Conservation (phyloP, 2,329 filamentous ascomycete genomes). For the Lachnum nothofagi region DNA sequence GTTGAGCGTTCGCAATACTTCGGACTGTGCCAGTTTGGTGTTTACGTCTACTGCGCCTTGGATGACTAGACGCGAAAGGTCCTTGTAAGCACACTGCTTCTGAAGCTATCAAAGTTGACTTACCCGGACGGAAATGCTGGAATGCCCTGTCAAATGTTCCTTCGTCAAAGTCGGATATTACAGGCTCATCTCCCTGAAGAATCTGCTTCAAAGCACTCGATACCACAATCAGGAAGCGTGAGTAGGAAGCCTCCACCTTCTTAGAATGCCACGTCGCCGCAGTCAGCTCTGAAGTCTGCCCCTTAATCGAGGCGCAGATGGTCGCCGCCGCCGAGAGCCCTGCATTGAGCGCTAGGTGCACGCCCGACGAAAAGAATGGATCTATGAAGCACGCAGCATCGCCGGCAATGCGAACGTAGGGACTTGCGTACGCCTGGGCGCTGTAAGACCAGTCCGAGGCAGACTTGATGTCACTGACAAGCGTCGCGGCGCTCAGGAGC, state of each 20-base stretch:
- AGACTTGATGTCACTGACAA: conserved; percentile 35
- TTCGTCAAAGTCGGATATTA: conserved; percentile 41
- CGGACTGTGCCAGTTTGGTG: conserved; percentile 1
- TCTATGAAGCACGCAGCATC: conserved; percentile 40
- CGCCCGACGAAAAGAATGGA: conserved; percentile 37
- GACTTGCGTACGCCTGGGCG: conserved; percentile 39
- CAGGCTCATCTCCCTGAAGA: conserved; percentile 33
- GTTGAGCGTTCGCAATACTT: background rate
- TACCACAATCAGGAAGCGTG: conserved; percentile 43
- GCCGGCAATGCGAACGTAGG: conserved; percentile 33
- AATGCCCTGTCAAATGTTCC: conserved; percentile 42
- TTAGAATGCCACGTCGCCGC: conserved; percentile 41
- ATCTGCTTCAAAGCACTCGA: conserved; percentile 40
- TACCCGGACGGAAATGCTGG: conserved; percentile 3
- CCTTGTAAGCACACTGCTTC: background rate
- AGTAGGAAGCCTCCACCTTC: conserved; percentile 43
- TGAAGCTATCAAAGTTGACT: background rate
- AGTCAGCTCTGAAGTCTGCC: conserved; percentile 35
- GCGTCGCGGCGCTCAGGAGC: conserved; percentile 33
- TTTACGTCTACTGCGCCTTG: background rate
- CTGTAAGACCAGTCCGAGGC: conserved; percentile 47
- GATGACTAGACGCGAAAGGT: conserved; percentile 1
- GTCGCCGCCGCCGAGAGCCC: conserved; percentile 43
- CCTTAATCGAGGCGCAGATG: conserved; percentile 37
- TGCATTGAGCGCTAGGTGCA: conserved; percentile 36